phyloP scores from a whole-genome alignment of 2,329 filamentous ascomycete genomes.

The Pseudogymnoascus sp. region DNA sequence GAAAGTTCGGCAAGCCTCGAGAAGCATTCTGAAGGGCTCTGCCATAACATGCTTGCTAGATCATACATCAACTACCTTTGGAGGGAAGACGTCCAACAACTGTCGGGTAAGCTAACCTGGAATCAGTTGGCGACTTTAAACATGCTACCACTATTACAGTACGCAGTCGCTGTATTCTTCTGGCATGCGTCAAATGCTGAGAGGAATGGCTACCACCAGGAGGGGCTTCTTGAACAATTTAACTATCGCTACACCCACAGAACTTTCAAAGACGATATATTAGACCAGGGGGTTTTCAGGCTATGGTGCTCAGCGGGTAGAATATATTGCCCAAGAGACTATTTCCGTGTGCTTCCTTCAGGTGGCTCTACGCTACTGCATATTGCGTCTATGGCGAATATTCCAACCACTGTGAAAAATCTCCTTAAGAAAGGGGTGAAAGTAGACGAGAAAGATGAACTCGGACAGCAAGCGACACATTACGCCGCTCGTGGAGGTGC shows the following conservation, averaged over 20 bases:
- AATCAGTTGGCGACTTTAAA: neutral
- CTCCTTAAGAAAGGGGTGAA: neutral
- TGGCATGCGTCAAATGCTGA: neutral
- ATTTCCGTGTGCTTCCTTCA: neutral
- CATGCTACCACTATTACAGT: neutral
- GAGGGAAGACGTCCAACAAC: neutral
- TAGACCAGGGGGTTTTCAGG: neutral
- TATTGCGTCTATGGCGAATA: neutral
- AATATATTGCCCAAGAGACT: neutral
- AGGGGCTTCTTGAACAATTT: neutral
- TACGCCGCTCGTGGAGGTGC: neutral
- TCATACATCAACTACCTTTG: neutral
- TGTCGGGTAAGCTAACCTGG: neutral
- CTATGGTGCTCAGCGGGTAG: neutral
- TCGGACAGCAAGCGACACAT: neutral
- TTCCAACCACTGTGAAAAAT: neutral
- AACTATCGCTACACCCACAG: neutral
- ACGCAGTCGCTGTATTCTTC: neutral
- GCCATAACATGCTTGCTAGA: neutral
- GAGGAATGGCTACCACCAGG: neutral
- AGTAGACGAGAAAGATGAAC: neutral
- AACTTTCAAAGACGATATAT: neutral
- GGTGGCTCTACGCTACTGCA: neutral
- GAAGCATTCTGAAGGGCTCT: too few species aligned
- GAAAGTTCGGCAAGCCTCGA: too few species aligned